These are phyloP conservation scores for Breynia disticha DNA, from an alignment of 441 rosid species.

Conservation along the genomic window DNA sequence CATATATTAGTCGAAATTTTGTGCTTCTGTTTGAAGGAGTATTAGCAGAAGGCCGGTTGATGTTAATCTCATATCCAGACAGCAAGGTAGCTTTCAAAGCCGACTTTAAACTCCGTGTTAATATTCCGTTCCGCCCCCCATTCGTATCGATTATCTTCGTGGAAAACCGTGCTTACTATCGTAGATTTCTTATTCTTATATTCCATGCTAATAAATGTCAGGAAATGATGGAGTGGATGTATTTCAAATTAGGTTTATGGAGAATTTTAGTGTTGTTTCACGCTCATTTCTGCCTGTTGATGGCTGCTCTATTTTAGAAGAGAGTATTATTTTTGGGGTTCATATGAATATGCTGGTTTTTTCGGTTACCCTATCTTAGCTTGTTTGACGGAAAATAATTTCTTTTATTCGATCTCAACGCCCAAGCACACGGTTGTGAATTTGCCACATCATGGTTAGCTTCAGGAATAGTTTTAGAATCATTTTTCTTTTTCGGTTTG, in stretches of 20 bases:
- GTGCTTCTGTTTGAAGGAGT: conserved; percentile 8
- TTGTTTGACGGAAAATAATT: too few relatives aligned
- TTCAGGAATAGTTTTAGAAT: too few relatives aligned
- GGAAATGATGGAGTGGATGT: conserved; percentile 16
- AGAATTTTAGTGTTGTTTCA: conserved; percentile 6
- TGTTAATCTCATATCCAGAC: conserved; percentile 10
- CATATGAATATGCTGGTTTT: too few relatives aligned
- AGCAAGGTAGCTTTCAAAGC: conserved; percentile 13
- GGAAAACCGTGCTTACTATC: conserved; percentile 12
- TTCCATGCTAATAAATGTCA: conserved; percentile 25
- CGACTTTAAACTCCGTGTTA: conserved; percentile 8
- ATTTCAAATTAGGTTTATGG: conserved; percentile 5
- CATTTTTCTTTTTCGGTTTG: too few relatives aligned
- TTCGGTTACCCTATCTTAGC: too few relatives aligned
- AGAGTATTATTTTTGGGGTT: background rate
- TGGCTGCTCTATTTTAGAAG: background rate
- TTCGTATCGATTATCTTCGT: conserved; percentile 10
- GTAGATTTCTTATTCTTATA: conserved; percentile 14
- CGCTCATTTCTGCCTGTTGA: background rate
- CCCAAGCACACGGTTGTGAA: too few relatives aligned
- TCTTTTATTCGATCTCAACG: too few relatives aligned
- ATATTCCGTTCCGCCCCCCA: conserved; percentile 4
- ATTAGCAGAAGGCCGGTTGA: conserved; percentile 10
- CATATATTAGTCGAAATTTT: conserved; percentile 4
- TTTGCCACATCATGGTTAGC: too few relatives aligned